Base-by-base conservation (phyloP, 2,329 filamentous ascomycete species). In the Microsporum canis region DNA sequence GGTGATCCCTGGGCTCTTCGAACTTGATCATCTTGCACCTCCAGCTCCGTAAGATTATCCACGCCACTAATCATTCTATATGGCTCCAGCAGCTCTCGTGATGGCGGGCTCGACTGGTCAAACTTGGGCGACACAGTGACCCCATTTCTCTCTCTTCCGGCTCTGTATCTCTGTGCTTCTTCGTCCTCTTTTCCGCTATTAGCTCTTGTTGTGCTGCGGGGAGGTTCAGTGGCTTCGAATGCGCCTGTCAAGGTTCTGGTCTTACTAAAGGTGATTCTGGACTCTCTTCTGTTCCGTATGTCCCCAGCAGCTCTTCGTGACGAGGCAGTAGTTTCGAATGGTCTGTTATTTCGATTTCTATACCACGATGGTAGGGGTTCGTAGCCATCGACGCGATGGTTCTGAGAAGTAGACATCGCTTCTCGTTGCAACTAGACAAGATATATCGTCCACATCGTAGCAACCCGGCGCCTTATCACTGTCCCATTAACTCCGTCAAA, bases 31-130 rank as follows among this genome's bases (percentile, higher is more conserved):
- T 53, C 49, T 27, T 53, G 27, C 31, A 33, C 49, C 8, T 72
- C 75, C 17, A 69, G 65, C 53, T 74, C 71, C 2, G 69, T 69
- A 45, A 76, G 59, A 49, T 71, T 68, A 36, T 72, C 71, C 41
- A 71, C 73, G 49, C 75, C 72, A 17, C 73, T 69, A 59, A 76
- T 76, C 62, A 69, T 68, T 57, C 68, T 68, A 63, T 78, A 78
- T 3, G 69, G 66, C 55, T 78, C 75, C 8, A 66, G 66, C 6
- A 75, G 62, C 57, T 74, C 76, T 33, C 68, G 68, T 1, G 66
- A 75, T 1, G 76, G 74, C 47, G 72, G 76, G 3, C 72, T 72
- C 17, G 65, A 63, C 27, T n/a, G 49, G 43, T 69, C 65, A 8
- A 67, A 73, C 12, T 70, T 66, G 1, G 74, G 72, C 8, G 72